These are phyloP conservation scores for Helminthosporium solani DNA, from an alignment of 2,329 filamentous ascomycete genomes.

Conservation along the genomic window DNA sequence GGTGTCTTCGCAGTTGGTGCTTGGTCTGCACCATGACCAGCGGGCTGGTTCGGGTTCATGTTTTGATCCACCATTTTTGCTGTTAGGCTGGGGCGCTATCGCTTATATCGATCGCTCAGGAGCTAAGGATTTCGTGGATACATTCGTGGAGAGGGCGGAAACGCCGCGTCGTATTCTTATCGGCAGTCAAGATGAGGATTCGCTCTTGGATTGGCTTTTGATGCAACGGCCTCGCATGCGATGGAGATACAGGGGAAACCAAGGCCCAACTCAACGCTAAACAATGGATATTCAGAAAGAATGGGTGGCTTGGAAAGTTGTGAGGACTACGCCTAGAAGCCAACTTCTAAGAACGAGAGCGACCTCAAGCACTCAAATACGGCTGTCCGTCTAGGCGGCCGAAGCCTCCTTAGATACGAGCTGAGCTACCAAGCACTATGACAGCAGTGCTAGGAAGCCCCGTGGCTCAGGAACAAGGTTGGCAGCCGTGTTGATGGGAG, in stretches of 20 bases:
- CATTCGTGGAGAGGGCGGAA: constrained; percentile 7
- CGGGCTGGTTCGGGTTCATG: constrained; percentile 3
- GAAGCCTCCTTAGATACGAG: constrained; percentile 7
- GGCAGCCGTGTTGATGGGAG: constrained; percentile 4
- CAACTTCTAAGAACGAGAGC: constrained; percentile 5
- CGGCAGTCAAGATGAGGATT: constrained; percentile 2
- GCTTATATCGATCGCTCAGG: constrained; percentile 2
- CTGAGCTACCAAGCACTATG: constrained; percentile 8
- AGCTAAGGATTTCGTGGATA: constrained; percentile 1
- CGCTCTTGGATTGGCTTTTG: not conserved
- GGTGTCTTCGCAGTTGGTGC: not conserved
- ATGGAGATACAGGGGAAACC: not conserved
- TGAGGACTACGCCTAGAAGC: constrained; percentile 9
- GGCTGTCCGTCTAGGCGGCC: constrained; percentile 2
- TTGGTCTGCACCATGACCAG: not conserved
- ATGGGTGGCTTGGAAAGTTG: constrained; percentile 2
- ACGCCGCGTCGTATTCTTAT: constrained; percentile 1
- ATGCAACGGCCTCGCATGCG: not conserved
- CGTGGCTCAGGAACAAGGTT: constrained; percentile 9
- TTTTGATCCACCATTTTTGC: constrained; percentile 15
- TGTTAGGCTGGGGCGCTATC: not conserved
- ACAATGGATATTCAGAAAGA: not conserved
- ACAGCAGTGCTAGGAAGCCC: constrained; percentile 8
- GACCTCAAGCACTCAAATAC: constrained; percentile 11
- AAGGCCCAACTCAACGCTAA: constrained; percentile 1